Evolutionary conservation across 176 grass and related monocot species (phyloP).

Genomic region (Oryza rufipogon): DNA sequence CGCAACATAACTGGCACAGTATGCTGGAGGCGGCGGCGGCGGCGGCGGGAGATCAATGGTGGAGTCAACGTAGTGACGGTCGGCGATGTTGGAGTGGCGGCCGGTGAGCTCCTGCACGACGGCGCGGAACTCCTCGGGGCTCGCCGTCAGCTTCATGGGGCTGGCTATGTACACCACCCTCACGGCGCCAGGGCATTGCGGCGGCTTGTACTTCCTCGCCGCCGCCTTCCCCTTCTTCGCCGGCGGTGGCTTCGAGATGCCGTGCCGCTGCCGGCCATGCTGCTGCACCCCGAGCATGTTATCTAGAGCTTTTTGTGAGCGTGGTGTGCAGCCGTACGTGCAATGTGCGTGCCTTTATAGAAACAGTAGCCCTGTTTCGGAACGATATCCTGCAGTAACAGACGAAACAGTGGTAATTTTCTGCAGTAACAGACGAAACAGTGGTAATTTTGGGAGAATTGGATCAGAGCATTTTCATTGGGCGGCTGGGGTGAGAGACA

Average conservation of each 20-base stretch:
- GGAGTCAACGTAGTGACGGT: constrained; percentile 1
- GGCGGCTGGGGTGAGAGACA: no score
- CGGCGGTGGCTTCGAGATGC: constrained; percentile 55
- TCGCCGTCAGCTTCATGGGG: constrained; percentile 71
- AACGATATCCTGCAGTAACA: no score
- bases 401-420: no score
- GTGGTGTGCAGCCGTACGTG: not conserved
- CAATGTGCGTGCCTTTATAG: not conserved
- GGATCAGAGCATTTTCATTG: no score
- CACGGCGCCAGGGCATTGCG: not conserved
- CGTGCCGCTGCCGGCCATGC: constrained; percentile 24
- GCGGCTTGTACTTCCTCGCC: no score
- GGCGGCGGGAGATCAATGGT: no score
- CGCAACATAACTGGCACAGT: not conserved
- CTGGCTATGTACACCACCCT: constrained; percentile 87
- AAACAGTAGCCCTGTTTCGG: no score
- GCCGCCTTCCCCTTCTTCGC: constrained; percentile 16
- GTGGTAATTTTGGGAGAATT: no score
- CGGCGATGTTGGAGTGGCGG: constrained; percentile 64
- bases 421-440: not conserved
- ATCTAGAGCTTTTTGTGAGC: not conserved
- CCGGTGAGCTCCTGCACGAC: constrained; percentile 82
- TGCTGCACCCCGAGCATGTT: constrained; percentile 54
- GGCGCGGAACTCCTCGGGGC: constrained; percentile 76
- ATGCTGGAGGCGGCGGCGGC: no score